Evolutionary conservation across 345 rosid genomes (phyloP).

Genomic region (Excoecaria agallocha): DNA sequence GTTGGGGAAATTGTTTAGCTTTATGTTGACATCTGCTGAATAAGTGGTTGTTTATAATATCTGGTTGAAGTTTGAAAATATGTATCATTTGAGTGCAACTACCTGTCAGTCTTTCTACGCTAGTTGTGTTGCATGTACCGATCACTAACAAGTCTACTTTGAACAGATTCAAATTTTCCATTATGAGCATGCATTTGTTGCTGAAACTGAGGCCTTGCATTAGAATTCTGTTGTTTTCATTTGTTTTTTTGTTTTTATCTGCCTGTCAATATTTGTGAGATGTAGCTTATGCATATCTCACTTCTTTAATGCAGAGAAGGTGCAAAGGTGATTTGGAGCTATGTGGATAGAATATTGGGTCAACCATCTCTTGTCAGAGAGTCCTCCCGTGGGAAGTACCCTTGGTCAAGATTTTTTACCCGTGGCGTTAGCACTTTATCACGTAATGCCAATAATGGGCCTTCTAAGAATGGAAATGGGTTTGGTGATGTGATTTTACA

Average conservation of each 20-base stretch:
- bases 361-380: slow-evolving; percentile 98
- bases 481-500: slow-evolving; percentile 95
- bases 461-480: slow-evolving; percentile 58
- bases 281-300: slow-evolving; percentile 9
- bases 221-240: not conserved
- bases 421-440: slow-evolving; percentile 46
- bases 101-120: not conserved
- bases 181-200: not conserved
- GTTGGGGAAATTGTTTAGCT: not conserved
- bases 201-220: not conserved
- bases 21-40: not conserved
- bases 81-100: not conserved
- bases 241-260: not conserved
- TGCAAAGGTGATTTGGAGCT: slow-evolving; percentile 96
- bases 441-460: slow-evolving; percentile 41
- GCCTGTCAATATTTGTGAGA: not conserved
- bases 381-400: slow-evolving; percentile 96
- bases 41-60: not conserved
- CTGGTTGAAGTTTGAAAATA: not conserved
- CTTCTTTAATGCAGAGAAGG: slow-evolving; percentile 73
- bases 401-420: slow-evolving; percentile 79
- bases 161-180: not conserved
- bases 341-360: slow-evolving; percentile 92
- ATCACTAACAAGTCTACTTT: not conserved
- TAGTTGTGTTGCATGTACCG: not conserved